A percentile compares a stretch with the other conserved stretches of the same genome.
Conservation (phyloP, 371 early-diverging fungal species). For the Actinomortierella ambigua region DNA sequence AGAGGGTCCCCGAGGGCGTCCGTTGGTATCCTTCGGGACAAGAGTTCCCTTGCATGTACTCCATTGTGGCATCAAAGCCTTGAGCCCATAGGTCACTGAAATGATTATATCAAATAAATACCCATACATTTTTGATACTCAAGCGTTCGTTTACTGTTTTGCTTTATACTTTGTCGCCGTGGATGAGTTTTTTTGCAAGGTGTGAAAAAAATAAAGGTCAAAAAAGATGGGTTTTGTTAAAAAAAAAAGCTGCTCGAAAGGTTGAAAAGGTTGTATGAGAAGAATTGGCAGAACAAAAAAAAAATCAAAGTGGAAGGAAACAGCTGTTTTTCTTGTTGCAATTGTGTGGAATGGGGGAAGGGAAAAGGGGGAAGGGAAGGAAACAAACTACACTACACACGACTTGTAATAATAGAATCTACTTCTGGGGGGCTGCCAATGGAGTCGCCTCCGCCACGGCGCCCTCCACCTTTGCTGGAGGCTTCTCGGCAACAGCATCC, state of each 20-base stretch:
- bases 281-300: background rate
- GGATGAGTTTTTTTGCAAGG: background rate
- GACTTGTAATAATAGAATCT: too few species aligned
- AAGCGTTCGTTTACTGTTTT: background rate
- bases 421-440: too few species aligned
- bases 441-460: too few species aligned
- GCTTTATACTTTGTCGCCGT: background rate
- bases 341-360: background rate
- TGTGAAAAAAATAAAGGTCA: background rate
- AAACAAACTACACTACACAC: background rate
- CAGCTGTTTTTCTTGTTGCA: background rate
- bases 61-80: constrained; percentile 15
- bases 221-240: too few species aligned
- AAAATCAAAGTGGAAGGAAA: background rate
- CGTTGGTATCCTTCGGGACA: constrained; percentile 27
- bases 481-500: too few species aligned
- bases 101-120: background rate
- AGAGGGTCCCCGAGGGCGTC: constrained; percentile 27
- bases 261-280: too few species aligned
- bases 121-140: background rate
- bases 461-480: too few species aligned
- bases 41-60: constrained; percentile 45
- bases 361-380: background rate
- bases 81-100: too few species aligned
- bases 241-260: background rate